Base-by-base conservation (phyloP, 176 grass and related monocot genomes). In the Typha latifolia region DNA sequence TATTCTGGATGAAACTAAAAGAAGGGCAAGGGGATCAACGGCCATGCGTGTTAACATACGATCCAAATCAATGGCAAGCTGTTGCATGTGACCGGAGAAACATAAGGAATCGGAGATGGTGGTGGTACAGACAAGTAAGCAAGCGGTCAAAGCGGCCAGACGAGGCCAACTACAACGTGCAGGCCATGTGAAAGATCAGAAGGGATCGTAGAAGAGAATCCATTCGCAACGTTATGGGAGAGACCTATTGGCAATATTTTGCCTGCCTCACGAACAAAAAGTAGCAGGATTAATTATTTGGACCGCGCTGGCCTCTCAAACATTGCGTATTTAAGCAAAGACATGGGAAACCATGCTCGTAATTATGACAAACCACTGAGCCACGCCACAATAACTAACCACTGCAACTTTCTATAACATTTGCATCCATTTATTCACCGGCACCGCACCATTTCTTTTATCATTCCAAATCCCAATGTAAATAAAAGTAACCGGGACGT, bases 291-390 rank as follows among this genome's bases (percentile, higher is more conserved):
- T 43, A 43, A 43, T 43, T 43, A 43, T 43, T 43, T 43, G 34
- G 37, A n/a, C 51, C 51, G n/a, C 51, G 51, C 51, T n/a, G 51
- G 19, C 19, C 53, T 8, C 53, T 59, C 8, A 59, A 22, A 21
- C 16, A 19, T 6, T 5, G 14, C 18, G n/a, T 21, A 10, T 34
- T 2, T 34, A 15, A 31, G 27, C 1, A 32, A 34, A 37, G 22
- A 64, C 22, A 16, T 37, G 3, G 32, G 32, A 43, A 65, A 43
- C 11, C 63, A 65, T 47, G 63, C 32, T 21, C 4, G 32, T 47
- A 12, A 65, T 65, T 9, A 65, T 65, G 32, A 65, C 63, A 65
- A 65, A 27, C 6, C 63, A 65, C 32, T 59, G 53, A 59, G 53
- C 53, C 53, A 21, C 53, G 53, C 53, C 15, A 59, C 53, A 59